Evolutionary conservation across 306 rosid genomes (phyloP).

Genomic region (Rosa persica): DNA sequence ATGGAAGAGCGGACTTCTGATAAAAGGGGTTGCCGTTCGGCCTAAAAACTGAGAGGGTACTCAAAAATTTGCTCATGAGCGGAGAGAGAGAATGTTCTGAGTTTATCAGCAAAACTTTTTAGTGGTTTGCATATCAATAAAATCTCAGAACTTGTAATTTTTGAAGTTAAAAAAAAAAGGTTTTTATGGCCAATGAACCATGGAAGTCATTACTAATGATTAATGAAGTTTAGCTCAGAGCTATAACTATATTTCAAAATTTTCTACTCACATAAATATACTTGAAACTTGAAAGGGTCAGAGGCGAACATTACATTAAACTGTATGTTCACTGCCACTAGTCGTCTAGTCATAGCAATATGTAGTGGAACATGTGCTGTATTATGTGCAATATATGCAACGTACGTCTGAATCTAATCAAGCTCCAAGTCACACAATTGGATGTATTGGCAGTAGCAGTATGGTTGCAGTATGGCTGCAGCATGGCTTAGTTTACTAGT

Average conservation of each 20-base stretch:
- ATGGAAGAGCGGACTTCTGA: slow-evolving; percentile 73
- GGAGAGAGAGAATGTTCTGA: neutral
- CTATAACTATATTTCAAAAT: neutral
- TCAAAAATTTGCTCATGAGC: neutral
- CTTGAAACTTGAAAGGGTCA: neutral
- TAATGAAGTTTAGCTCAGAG: neutral
- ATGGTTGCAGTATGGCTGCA: too few species aligned
- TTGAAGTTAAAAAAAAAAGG: neutral
- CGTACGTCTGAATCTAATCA: neutral
- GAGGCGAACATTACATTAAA: neutral
- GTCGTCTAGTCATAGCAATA: neutral
- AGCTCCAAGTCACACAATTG: neutral
- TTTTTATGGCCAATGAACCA: neutral
- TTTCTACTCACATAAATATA: neutral
- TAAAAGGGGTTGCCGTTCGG: slow-evolving; percentile 56
- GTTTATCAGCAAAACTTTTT: neutral
- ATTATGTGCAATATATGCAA: neutral
- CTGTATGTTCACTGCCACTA: neutral
- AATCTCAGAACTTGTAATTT: neutral
- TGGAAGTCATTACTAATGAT: neutral
- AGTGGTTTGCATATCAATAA: slow-evolving; percentile 1
- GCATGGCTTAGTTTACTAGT: too few species aligned
- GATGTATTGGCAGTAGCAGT: too few species aligned
- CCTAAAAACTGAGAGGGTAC: slow-evolving; percentile 37
- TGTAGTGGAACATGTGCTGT: neutral